Evolutionary conservation across 768 basidiomycete species (phyloP).

Genomic region (Xerocomellus chrysenteron): DNA sequence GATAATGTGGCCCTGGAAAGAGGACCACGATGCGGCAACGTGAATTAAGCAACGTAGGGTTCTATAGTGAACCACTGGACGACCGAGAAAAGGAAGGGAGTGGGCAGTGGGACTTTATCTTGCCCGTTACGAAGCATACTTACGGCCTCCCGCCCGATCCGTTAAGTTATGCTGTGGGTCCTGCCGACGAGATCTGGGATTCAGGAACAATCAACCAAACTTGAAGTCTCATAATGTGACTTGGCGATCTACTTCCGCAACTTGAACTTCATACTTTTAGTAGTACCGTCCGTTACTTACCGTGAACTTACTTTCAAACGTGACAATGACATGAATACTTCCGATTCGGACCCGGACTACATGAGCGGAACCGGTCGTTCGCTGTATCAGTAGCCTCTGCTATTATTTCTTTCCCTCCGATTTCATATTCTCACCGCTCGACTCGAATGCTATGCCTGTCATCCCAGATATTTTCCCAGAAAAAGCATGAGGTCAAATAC

Average conservation of each 20-base stretch:
- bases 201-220: slow-evolving; percentile 7
- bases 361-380: neutral
- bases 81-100: neutral
- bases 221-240: neutral
- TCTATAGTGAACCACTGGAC: neutral
- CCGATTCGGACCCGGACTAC: slow-evolving; percentile 13
- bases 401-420: no score
- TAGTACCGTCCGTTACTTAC: neutral
- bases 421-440: neutral
- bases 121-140: slow-evolving; percentile 5
- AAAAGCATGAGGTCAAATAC: neutral
- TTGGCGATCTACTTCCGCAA: slow-evolving; percentile 22
- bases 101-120: slow-evolving; percentile 4
- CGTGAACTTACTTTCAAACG: neutral
- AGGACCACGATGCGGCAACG: slow-evolving; percentile 9
- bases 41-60: slow-evolving; percentile 6
- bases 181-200: slow-evolving; percentile 11
- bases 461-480: neutral
- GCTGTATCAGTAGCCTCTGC: no score
- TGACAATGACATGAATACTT: neutral
- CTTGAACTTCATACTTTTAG: neutral
- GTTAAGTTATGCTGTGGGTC: neutral
- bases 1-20: slow-evolving; percentile 2
- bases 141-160: neutral
- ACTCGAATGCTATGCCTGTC: no score